These are phyloP conservation scores for Lepraria neglecta DNA, from an alignment of 495 filamentous ascomycete species.

Conservation along the genomic window DNA sequence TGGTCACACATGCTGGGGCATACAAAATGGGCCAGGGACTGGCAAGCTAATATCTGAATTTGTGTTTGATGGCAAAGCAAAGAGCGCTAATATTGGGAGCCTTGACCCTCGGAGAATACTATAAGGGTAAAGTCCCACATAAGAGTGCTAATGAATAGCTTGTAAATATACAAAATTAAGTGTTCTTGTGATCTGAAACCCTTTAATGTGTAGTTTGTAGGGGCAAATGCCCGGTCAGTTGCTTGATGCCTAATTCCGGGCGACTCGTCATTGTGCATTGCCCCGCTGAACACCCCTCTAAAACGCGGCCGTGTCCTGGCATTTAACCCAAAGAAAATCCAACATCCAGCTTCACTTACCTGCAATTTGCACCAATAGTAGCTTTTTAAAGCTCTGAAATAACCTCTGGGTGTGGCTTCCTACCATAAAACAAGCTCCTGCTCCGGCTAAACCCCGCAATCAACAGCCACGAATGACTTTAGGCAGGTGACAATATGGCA, in stretches of 20 bases:
- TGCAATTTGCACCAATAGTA: neutral
- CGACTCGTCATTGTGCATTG: constrained; percentile 10
- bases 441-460: neutral
- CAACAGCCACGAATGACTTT: constrained; percentile 17
- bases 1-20: constrained; percentile 90
- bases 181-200: neutral
- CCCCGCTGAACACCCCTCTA: neutral
- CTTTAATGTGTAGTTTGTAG: neutral
- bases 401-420: neutral
- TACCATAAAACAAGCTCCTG: neutral
- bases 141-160: neutral
- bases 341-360: neutral
- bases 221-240: neutral
- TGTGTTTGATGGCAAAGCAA: constrained; percentile 71
- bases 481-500: constrained; percentile 18
- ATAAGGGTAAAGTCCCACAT: constrained; percentile 24
- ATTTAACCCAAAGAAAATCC: neutral
- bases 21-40: constrained; percentile 90
- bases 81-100: constrained; percentile 63
- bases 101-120: constrained; percentile 60
- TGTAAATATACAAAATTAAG: neutral
- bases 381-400: neutral
- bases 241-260: constrained; percentile 10
- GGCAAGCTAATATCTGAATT: constrained; percentile 84
- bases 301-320: neutral